Percentiles rank a stretch among this genome's conserved stretches.
These are phyloP conservation scores for Sporothrix phasma DNA, from an alignment of 2,329 filamentous ascomycete species.

Conservation along the genomic window DNA sequence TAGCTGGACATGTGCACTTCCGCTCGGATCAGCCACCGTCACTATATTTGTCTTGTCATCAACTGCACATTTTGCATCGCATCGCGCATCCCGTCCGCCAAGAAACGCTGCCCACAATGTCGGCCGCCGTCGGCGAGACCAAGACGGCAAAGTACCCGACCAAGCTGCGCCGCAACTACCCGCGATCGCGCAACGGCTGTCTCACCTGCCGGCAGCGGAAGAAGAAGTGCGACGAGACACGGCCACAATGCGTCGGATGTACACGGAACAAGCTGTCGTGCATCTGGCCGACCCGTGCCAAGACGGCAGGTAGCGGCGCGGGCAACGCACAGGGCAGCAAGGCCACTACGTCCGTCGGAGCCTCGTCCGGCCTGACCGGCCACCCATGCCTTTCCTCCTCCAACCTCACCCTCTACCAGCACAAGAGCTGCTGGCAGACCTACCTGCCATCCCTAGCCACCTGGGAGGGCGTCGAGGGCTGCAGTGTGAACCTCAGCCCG, in stretches of 20 bases:
- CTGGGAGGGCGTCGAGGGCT: constrained; percentile 15
- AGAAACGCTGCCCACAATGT: background rate
- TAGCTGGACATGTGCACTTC: no score
- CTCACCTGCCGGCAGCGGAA: constrained; percentile 19
- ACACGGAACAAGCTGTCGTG: constrained; percentile 18
- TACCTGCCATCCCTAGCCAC: constrained; percentile 14
- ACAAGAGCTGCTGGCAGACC: constrained; percentile 16
- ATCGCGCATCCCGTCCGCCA: background rate
- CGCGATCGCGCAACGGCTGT: constrained; percentile 18
- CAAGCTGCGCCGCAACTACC: constrained; percentile 19
- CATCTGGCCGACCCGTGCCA: constrained; percentile 12
- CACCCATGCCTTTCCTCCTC: background rate
- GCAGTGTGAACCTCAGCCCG: constrained; percentile 12
- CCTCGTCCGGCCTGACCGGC: background rate
- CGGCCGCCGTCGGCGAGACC: background rate
- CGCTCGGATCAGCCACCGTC: background rate
- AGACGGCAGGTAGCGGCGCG: background rate
- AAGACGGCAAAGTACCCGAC: constrained; percentile 19
- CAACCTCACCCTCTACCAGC: constrained; percentile 14
- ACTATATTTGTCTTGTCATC: background rate
- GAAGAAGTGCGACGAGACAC: constrained; percentile 20
- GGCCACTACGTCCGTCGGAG: background rate
- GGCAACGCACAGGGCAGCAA: background rate
- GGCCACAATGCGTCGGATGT: constrained; percentile 16
- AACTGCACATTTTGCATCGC: background rate